Evolutionary conservation across 805 yeast genomes (phyloP).

Genomic region (Zygosaccharomyces bailii): DNA sequence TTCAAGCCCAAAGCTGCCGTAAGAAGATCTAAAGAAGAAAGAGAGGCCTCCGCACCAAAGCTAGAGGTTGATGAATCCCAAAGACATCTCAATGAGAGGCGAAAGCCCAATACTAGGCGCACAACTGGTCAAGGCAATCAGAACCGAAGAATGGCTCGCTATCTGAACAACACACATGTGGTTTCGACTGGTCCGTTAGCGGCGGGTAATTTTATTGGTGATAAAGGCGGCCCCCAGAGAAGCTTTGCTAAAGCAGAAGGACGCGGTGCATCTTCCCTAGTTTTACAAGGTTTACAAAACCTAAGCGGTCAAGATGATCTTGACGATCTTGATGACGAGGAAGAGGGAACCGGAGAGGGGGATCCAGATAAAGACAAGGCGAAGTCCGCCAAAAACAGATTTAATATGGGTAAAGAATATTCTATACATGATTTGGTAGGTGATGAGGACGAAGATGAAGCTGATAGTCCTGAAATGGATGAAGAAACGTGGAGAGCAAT

Average conservation of each 20-base stretch:
- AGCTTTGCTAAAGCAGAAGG: slow-evolving; percentile 25
- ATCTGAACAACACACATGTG: slow-evolving; percentile 48
- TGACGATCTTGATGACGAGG: slow-evolving; percentile 38
- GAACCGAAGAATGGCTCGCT: slow-evolving; percentile 31
- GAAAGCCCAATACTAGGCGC: slow-evolving; percentile 18
- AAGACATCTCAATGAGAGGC: slow-evolving; percentile 16
- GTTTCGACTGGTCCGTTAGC: slow-evolving; percentile 74
- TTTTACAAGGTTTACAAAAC: slow-evolving; percentile 26
- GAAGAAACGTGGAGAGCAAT: slow-evolving; percentile 28
- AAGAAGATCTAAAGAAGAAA: slow-evolving; percentile 75
- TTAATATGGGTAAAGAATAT: slow-evolving; percentile 64
- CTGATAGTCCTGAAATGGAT: slow-evolving; percentile 24
- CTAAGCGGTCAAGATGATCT: slow-evolving; percentile 32
- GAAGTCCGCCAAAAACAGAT: slow-evolving; percentile 36
- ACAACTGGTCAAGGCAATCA: slow-evolving; percentile 19
- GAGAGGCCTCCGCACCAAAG: slow-evolving; percentile 73
- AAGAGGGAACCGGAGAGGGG: slow-evolving; percentile 21
- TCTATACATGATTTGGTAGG: slow-evolving; percentile 39
- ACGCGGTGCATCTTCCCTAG: slow-evolving; percentile 19
- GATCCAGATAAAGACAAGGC: slow-evolving; percentile 35
- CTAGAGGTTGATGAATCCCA: slow-evolving; percentile 32
- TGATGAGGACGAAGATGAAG: slow-evolving; percentile 22
- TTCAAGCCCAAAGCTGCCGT: slow-evolving; percentile 88
- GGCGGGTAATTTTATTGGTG: slow-evolving; percentile 46
- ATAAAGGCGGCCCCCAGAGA: slow-evolving; percentile 22